These are phyloP conservation scores for Lachnellula hyalina DNA, from an alignment of 2,329 filamentous ascomycete genomes.

Conservation along the genomic window DNA sequence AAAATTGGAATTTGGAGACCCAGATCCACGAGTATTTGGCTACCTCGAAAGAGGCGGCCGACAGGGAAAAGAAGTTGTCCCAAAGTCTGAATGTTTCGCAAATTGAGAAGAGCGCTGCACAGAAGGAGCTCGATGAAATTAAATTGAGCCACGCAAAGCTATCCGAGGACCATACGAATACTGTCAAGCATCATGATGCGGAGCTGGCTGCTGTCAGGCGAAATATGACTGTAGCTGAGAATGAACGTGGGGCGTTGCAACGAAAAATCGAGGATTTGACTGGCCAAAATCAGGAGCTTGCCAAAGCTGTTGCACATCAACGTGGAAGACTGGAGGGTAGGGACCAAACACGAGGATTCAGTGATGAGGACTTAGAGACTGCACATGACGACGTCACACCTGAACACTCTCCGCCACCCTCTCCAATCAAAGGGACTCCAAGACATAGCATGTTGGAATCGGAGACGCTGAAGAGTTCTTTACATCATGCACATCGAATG, in stretches of 20 bases:
- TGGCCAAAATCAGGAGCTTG: constrained; percentile 85
- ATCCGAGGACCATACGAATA: constrained; percentile 70
- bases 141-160: constrained; percentile 75
- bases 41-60: constrained; percentile 67
- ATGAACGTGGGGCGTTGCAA: constrained; percentile 72
- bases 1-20: constrained; percentile 96
- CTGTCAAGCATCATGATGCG: constrained; percentile 79
- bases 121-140: constrained; percentile 87
- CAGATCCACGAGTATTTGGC: constrained; percentile 79
- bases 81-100: constrained; percentile 65
- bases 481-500: constrained; percentile 91
- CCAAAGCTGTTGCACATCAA: constrained; percentile 71
- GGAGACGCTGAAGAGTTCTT: constrained; percentile 89
- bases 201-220: constrained; percentile 81
- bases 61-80: constrained; percentile 76
- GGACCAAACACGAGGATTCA: constrained; percentile 52
- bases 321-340: constrained; percentile 63
- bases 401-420: constrained; percentile 85
- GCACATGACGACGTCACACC: constrained; percentile 68
- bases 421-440: constrained; percentile 86
- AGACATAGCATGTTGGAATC: constrained; percentile 89
- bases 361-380: constrained; percentile 59
- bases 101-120: constrained; percentile 68
- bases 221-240: constrained; percentile 70
- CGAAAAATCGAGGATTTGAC: constrained; percentile 84